Base-by-base conservation (phyloP, 73 alveolate genomes). In the Symbiodinium pilosum region DNA sequence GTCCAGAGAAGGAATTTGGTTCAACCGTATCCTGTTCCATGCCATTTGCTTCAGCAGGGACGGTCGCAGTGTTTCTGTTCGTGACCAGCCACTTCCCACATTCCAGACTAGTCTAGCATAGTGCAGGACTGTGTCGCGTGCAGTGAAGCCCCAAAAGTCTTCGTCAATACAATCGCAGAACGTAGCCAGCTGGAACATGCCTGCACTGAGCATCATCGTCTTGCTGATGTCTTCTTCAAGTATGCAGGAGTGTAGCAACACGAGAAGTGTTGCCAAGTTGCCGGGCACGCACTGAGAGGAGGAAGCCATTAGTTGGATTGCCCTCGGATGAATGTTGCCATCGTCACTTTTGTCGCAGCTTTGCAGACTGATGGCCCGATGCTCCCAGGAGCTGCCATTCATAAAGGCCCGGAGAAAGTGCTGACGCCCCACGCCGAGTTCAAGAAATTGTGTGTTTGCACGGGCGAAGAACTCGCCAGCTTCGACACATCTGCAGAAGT, bases 161-260 rank as follows among this genome's bases (percentile, higher is more conserved):
- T 47, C 81, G 77, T 91, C 97, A n/a, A 91, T 28, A 43, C 97
- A 91, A 24, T 91, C 97, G 41, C 56, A 87, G 39, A 91, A 91
- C 32, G 97, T 91, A 30, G 97, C 87, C 40, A 91, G 97, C 97
- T 91, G 97, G 36, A 91, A 91, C 38, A 91, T 91, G 77, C 97
- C 68, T n/a, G 77, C 97, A 21, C 81, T 85, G 56, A 91, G 97
- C 38, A 83, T 68, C 14, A 91, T 1, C 38, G 81, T 75, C 52
- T 91, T 91, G 75, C 40, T 30, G 32, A 91, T 4, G 30, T 91
- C 88, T 40, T 71, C 39, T 40, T 91, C 97, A 44, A 91, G 88
- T 30, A 91, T 91, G 54, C 97, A 91, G 40, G 89, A 68, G 30
- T 91, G 97, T 32, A 91, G 97, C 97, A 91, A 91, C 26, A 43